phyloP scores from a whole-genome alignment of 2,329 filamentous ascomycete species.

The Diaporthe humulicola region DNA sequence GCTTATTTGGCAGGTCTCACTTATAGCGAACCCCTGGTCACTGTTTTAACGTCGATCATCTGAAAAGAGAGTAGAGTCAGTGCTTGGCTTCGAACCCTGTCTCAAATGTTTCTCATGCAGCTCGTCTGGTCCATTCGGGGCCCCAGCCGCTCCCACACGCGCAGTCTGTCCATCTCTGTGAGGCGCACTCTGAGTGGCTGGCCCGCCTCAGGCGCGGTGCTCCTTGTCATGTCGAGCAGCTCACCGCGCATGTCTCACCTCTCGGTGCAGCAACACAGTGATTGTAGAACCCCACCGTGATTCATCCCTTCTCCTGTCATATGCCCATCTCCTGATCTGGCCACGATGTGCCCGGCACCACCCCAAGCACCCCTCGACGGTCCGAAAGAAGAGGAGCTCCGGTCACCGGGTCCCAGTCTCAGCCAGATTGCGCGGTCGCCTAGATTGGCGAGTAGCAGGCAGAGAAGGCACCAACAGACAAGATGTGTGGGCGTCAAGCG shows the following conservation, averaged over 20 bases:
- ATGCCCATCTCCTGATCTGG: conserved; percentile 8
- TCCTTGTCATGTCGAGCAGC: neutral
- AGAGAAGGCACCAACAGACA: conserved; percentile 5
- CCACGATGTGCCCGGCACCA: conserved; percentile 1
- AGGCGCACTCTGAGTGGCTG: neutral
- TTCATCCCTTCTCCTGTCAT: conserved; percentile 26
- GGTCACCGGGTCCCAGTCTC: conserved; percentile 17
- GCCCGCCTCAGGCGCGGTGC: neutral
- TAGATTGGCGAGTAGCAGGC: conserved; percentile 36
- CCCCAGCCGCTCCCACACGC: conserved; percentile 31
- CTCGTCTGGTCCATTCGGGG: conserved; percentile 14
- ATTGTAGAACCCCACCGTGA: conserved; percentile 9
- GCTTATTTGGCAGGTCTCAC: conserved; percentile 35
- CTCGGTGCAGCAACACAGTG: neutral
- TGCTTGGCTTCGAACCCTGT: conserved; percentile 33
- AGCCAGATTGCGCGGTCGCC: conserved; percentile 35
- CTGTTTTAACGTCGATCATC: conserved; percentile 33
- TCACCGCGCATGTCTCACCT: conserved; percentile 14
- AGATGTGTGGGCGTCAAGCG: conserved; percentile 24
- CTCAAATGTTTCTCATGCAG: conserved; percentile 30
- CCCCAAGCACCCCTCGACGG: conserved; percentile 25
- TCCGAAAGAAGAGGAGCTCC: conserved; percentile 18
- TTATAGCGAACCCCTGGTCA: conserved; percentile 7
- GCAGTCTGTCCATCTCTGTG: neutral
- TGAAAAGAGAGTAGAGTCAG: conserved; percentile 4